phyloP scores from a whole-genome alignment of 225 moss, liverwort and hornwort genomes.

The Antitrichia curtipendula region DNA sequence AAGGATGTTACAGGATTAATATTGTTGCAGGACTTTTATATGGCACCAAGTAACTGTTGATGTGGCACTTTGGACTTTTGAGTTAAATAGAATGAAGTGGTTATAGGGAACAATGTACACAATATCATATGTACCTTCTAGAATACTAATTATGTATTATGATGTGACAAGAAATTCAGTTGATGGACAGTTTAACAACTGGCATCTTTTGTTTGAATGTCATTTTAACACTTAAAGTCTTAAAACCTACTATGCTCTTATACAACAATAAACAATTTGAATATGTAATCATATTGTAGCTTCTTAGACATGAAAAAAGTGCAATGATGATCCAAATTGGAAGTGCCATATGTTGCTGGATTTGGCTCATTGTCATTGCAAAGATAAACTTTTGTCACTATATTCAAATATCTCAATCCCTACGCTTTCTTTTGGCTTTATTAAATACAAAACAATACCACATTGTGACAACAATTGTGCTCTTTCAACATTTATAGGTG shows the following conservation, averaged over 20 bases:
- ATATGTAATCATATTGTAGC: neutral
- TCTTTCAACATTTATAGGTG: accelerated
- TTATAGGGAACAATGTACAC: accelerated
- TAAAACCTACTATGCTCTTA: neutral
- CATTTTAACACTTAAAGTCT: neutral
- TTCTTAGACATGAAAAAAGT: neutral
- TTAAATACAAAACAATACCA: no score
- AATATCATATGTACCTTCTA: neutral
- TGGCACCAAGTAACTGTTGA: neutral
- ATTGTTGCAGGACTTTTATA: accelerated
- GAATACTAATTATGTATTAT: neutral
- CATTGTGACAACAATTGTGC: neutral
- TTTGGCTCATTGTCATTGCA: accelerated
- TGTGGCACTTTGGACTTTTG: neutral
- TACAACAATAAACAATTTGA: neutral
- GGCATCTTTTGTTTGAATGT: neutral
- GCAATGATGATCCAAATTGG: neutral
- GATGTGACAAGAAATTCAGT: accelerated
- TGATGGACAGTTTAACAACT: neutral
- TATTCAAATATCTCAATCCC: neutral
- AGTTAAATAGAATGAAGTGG: accelerated
- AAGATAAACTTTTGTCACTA: neutral
- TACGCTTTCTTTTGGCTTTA: neutral
- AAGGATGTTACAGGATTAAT: accelerated
- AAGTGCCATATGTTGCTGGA: neutral